Base-by-base conservation (phyloP, 352 stramenopile genomes). In the Pythium dissimile region DNA sequence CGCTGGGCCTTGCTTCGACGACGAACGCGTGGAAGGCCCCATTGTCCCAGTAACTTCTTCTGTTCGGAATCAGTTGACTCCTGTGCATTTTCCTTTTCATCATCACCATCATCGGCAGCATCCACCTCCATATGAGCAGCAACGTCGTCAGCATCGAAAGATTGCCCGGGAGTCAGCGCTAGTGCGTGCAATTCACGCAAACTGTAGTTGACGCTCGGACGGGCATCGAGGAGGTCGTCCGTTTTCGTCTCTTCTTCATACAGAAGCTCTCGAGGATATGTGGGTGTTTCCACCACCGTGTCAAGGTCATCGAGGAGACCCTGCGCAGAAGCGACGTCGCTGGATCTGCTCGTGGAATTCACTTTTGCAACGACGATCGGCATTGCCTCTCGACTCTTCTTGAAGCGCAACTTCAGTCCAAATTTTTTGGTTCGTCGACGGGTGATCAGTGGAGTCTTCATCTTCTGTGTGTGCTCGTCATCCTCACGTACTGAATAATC, bases 11-110 rank as follows among this genome's bases (percentile, higher is more conserved):
- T 73, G 41, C 67, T 73, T 18, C 55, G 62, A 1, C 71, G 76
- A 16, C 67, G 67, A 13, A 69, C 66, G 35, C 78, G 77, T 13
- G 80, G 75, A 42, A 85, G 58, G 20, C 82, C 84, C 83, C 83
- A 93, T 66, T 93, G 83, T 8, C 83, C 83, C 56, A 92, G 69
- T 8, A 71, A 59, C 54, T 81, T 69, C 45, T 86, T 78, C 47
- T 87, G 71, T 41, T 86, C 76, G 8, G 45, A 30, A 28, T 64
- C 48, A 12, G 50, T 37, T 23, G 47, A 57, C 30, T 66, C 52
- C 31, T 66, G 42, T 26, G 37, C 30, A 5, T 47, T 62, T 3
- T 62, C 47, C 24, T 57, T 61, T 23, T 62, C 59, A 48, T 68
- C 51, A n/a, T 56, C 51, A 20, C 50, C 55, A 30, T 65, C 57